Conservation (phyloP, 2,329 filamentous ascomycete genomes). For the Rutstroemia sp. region DNA sequence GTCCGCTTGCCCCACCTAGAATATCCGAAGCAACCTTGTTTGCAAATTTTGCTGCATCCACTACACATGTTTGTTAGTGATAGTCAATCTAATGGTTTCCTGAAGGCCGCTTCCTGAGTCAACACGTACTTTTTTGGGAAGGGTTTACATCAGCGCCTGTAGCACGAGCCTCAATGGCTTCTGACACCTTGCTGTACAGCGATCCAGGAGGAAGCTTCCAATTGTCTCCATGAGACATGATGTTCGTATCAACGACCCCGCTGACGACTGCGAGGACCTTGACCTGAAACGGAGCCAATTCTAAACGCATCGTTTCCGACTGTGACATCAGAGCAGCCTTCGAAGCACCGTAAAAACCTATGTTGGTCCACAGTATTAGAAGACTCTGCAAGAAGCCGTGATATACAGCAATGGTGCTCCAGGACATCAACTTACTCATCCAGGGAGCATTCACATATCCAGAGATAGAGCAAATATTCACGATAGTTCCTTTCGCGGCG, state of each 20-base stretch:
- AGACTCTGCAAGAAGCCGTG: neutral
- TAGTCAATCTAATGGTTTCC: neutral
- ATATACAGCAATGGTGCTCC: neutral
- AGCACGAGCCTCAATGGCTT: neutral
- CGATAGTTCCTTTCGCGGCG: slow-evolving; percentile 20
- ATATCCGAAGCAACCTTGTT: neutral
- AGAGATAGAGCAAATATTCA: slow-evolving; percentile 35
- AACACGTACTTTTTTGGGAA: neutral
- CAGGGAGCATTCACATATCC: slow-evolving; percentile 10
- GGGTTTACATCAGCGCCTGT: neutral
- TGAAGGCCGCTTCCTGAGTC: neutral
- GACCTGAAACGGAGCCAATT: neutral
- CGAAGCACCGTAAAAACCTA: neutral
- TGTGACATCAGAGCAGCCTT: neutral
- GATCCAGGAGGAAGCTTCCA: neutral
- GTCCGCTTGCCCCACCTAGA: neutral
- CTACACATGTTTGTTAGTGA: neutral
- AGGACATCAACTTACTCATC: neutral
- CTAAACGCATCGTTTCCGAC: neutral
- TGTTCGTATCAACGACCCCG: neutral
- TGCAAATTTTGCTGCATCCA: neutral
- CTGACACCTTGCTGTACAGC: neutral
- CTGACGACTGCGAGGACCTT: neutral
- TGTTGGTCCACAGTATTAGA: neutral
- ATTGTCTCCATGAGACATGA: neutral